Percentiles rank a stretch among this genome's conserved stretches.
Evolutionary conservation across 192 early-diverging fungal species (phyloP).

Genomic region (Linnemannia exigua): DNA sequence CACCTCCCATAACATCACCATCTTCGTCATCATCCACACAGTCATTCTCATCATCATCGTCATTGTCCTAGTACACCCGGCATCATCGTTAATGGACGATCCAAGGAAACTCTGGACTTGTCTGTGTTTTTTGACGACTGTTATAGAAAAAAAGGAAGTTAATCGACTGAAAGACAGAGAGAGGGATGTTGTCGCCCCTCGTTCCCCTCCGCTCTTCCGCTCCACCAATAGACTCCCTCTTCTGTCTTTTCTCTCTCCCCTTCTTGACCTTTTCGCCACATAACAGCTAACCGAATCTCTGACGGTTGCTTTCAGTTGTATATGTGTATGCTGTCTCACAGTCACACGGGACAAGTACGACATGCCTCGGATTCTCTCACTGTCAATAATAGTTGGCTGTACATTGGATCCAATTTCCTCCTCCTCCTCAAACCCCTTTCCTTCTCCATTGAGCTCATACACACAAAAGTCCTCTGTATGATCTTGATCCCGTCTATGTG

Average conservation of each 20-base stretch:
- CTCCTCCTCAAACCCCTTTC: neutral
- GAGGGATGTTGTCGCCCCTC: neutral
- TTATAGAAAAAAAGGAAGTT: neutral
- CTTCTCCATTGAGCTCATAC: neutral
- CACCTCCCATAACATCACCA: no score
- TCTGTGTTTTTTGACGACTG: neutral
- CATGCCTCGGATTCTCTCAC: neutral
- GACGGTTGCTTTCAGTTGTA: constrained; percentile 4
- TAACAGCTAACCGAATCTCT: neutral
- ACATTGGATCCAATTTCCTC: neutral
- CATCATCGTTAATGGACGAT: no score
- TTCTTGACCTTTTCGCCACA: neutral
- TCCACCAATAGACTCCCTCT: neutral
- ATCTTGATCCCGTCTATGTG: neutral
- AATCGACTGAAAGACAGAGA: neutral
- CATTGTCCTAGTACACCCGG: no score
- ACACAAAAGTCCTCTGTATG: neutral
- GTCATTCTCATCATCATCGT: no score
- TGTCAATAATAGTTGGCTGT: neutral
- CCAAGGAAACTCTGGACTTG: no score
- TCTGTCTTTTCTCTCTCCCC: neutral
- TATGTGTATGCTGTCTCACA: neutral
- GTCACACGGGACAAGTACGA: neutral
- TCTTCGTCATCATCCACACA: no score
- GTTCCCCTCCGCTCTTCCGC: neutral